Base-by-base conservation (phyloP, 2,329 filamentous ascomycete genomes). In the Colletotrichum cuscutae region DNA sequence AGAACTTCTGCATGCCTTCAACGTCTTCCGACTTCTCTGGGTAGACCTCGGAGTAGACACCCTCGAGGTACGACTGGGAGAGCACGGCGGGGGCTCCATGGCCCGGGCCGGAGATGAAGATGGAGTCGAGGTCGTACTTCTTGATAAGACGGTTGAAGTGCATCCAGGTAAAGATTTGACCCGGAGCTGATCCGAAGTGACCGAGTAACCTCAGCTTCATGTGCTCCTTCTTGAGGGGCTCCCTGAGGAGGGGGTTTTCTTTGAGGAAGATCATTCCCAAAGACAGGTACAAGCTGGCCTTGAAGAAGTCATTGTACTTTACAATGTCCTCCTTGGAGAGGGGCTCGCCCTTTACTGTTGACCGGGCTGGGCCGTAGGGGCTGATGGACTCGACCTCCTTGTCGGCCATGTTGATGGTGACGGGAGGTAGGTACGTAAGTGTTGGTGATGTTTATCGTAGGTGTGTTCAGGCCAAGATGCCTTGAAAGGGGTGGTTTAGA, bases 101-200 rank as follows among this genome's bases (percentile, higher is more conserved):
- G 53, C 93, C 93, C 0, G 93, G 93, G 6, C 93, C 93, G 2
- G 92, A 94, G 71, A 95, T 86, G 80, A 94, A 95, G 76, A 94
- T 87, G 35, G 89, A 87, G 78, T 95, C 88, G 62, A 95, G 84
- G 75, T 94, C 89, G 78, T 94, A 93, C 82, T 95, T 95, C 82
- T 93, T 94, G 86, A 95, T 94, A 72, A 95, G 84, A 42, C 93
- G 91, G 82, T 95, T 95, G 87, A 94, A 93, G 83, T 95, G 93
- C 84, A 95, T 93, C 81, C 91, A 95, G 42, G 92, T 93, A 82
- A 95, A 95, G 71, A 92, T 91, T 81, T 95, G 93, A 15, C 93
- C 93, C n/a, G 93, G 91, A 62, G 93, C 93, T 3, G 92, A 94
- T 66, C 93, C 93, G 87, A 94, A 95, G 80, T 95, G 93, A 52